Percentiles rank a stretch among this genome's conserved stretches.
phyloP scores from a whole-genome alignment of 345 rosid species.

The Rhodomyrtus tomentosa region DNA sequence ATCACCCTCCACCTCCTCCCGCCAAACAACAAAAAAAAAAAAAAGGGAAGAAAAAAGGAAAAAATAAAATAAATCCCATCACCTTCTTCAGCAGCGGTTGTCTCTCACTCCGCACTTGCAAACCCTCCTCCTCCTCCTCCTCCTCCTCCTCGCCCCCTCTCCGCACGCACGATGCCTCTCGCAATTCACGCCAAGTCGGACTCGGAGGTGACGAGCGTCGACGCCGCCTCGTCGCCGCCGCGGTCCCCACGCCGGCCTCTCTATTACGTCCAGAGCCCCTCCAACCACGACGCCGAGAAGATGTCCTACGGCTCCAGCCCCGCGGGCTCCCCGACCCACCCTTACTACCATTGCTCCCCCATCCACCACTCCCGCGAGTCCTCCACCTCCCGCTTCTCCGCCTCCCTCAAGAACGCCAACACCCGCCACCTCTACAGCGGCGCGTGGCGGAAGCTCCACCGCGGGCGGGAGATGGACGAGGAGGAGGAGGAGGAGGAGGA shows the following conservation, averaged over 20 bases:
- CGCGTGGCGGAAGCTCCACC: constrained; percentile 45
- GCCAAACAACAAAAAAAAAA: background rate
- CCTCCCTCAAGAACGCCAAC: constrained; percentile 53
- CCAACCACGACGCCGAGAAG: constrained; percentile 89
- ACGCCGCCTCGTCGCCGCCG: constrained; percentile 51
- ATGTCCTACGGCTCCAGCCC: constrained; percentile 95
- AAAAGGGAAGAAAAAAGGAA: background rate
- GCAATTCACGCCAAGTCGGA: constrained; percentile 87
- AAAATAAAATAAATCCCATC: background rate
- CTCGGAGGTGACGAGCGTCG: constrained; percentile 76
- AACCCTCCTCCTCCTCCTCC: background rate
- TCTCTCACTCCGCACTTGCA: background rate
- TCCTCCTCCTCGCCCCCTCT: background rate
- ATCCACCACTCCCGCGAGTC: constrained; percentile 96
- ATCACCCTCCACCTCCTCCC: background rate
- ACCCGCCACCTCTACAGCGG: constrained; percentile 4
- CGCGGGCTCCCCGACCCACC: constrained; percentile 42
- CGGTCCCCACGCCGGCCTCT: constrained; percentile 58
- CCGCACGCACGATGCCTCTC: background rate
- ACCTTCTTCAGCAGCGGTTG: background rate
- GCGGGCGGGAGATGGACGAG: constrained; percentile 13
- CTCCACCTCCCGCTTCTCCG: constrained; percentile 81
- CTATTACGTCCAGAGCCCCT: constrained; percentile 94
- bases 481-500: constrained; percentile 11
- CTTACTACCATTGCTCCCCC: constrained; percentile 81